Percentiles rank a stretch among this genome's conserved stretches.
phyloP scores from a whole-genome alignment of 1,284 basidiomycete species.

The Ustilago hordei region DNA sequence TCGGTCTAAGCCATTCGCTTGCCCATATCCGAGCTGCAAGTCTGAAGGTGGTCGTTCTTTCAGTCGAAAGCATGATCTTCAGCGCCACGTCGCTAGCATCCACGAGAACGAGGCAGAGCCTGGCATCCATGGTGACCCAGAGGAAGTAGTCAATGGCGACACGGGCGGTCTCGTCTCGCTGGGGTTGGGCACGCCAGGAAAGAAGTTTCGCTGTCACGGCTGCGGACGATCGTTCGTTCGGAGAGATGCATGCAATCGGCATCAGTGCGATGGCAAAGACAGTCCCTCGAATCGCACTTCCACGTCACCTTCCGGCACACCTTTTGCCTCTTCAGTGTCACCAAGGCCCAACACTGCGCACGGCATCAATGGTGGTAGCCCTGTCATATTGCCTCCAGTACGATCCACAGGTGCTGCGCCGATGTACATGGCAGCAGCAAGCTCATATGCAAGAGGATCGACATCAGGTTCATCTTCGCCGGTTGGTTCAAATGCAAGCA shows the following conservation, averaged over 20 bases:
- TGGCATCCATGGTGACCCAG: slow-evolving; percentile 53
- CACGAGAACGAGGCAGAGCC: slow-evolving; percentile 72
- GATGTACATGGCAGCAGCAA: background rate
- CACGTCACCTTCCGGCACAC: slow-evolving; percentile 27
- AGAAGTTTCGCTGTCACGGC: slow-evolving; percentile 64
- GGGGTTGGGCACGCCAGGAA: slow-evolving; percentile 62
- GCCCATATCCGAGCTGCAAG: slow-evolving; percentile 79
- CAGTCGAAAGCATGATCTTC: slow-evolving; percentile 88
- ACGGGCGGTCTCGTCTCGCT: slow-evolving; percentile 58
- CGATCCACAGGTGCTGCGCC: slow-evolving; percentile 8
- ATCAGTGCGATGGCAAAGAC: slow-evolving; percentile 54
- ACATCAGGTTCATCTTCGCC: slow-evolving; percentile 7
- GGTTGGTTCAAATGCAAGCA: background rate
- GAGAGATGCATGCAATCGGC: slow-evolving; percentile 61
- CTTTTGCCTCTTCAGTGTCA: slow-evolving; percentile 24
- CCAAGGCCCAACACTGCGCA: slow-evolving; percentile 20
- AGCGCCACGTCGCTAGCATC: slow-evolving; percentile 85
- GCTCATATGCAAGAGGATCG: slow-evolving; percentile 17
- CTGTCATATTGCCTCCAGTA: slow-evolving; percentile 7
- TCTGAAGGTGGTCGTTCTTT: slow-evolving; percentile 78
- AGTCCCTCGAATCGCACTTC: slow-evolving; percentile 21
- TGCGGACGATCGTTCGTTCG: slow-evolving; percentile 65
- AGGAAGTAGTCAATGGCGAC: slow-evolving; percentile 48
- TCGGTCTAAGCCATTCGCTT: slow-evolving; percentile 83
- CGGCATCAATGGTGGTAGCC: slow-evolving; percentile 3